A percentile compares a stretch with the other conserved stretches of the same genome.
These are phyloP conservation scores for Rhodotorula sp. DNA, from an alignment of 1,284 basidiomycete genomes.

Conservation along the genomic window DNA sequence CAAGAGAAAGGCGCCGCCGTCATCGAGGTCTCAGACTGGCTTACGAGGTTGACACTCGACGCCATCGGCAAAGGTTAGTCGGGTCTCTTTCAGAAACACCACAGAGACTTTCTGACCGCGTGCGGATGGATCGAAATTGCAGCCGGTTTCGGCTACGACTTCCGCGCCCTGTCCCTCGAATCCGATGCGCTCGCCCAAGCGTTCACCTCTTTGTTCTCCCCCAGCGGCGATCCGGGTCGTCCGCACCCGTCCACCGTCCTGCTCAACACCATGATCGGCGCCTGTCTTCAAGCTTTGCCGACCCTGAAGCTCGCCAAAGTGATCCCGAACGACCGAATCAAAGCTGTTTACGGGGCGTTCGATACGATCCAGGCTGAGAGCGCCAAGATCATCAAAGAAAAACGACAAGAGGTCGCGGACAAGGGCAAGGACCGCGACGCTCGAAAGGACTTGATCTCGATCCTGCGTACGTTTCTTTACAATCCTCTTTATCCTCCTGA, in stretches of 20 bases:
- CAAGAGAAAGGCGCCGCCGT: constrained; percentile 23
- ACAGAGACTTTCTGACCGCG: not conserved
- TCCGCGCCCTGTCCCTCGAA: constrained; percentile 41
- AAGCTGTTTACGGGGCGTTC: not conserved
- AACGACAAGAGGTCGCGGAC: constrained; percentile 25
- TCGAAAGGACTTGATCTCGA: constrained; percentile 41
- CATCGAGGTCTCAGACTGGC: constrained; percentile 43
- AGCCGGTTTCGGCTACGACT: constrained; percentile 39
- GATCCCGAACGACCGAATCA: constrained; percentile 1
- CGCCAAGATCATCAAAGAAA: constrained; percentile 41
- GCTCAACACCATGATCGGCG: not conserved
- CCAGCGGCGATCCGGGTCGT: not conserved
- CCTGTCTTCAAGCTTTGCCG: not conserved
- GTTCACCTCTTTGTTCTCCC: constrained; percentile 22
- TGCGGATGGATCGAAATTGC: too few relatives aligned
- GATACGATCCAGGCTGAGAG: constrained; percentile 36
- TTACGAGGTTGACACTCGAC: constrained; percentile 44
- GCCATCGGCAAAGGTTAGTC: constrained; percentile 22
- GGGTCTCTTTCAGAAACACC: too few relatives aligned
- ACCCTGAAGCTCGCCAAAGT: not conserved
- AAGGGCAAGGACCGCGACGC: constrained; percentile 2
- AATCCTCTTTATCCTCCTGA: too few relatives aligned
- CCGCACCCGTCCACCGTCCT: constrained; percentile 1
- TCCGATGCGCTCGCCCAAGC: constrained; percentile 42
- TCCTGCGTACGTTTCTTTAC: constrained; percentile 35